These are phyloP conservation scores for Phialemonium atrogriseum DNA, from an alignment of 2,329 filamentous ascomycete genomes.

Conservation along the genomic window DNA sequence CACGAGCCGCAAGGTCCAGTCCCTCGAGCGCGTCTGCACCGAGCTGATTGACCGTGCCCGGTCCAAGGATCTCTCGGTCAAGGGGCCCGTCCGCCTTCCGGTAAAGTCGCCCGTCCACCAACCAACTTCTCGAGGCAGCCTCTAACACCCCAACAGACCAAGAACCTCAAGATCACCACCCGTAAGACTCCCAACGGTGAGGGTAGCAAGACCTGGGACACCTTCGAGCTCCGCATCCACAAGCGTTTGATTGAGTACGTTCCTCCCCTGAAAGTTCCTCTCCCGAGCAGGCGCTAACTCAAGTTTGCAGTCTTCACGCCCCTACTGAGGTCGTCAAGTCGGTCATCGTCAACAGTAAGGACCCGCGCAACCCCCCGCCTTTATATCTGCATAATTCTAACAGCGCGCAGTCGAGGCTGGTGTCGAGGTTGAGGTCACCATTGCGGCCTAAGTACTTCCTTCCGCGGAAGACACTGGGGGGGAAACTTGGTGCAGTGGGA, in stretches of 20 bases:
- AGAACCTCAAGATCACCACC: constrained; percentile 93
- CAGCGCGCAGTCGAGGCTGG: constrained; percentile 88
- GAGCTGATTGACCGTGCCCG: constrained; percentile 98
- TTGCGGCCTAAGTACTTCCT: constrained; percentile 72
- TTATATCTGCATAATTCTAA: no score
- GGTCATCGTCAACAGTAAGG: constrained; percentile 96
- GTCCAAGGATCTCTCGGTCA: constrained; percentile 96
- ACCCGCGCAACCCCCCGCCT: no score
- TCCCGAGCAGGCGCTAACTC: neutral
- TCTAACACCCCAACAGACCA: no score
- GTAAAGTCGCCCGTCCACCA: constrained; percentile 11
- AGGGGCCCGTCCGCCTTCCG: constrained; percentile 76
- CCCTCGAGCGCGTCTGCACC: constrained; percentile 95
- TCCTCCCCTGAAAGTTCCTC: neutral
- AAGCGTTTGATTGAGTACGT: constrained; percentile 92
- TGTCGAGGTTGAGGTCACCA: constrained; percentile 90
- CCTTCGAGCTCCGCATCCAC: constrained; percentile 98
- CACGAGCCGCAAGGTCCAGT: constrained; percentile 80
- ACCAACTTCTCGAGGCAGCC: neutral
- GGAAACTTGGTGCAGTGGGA: no score
- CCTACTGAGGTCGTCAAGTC: constrained; percentile 97
- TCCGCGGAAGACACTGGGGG: no score
- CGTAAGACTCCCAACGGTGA: constrained; percentile 99
- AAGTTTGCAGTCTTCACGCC: constrained; percentile 63
- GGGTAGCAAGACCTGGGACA: constrained; percentile 99